Evolutionary conservation across 768 basidiomycete genomes (phyloP).

Genomic region (Tylopilus intermedius): DNA sequence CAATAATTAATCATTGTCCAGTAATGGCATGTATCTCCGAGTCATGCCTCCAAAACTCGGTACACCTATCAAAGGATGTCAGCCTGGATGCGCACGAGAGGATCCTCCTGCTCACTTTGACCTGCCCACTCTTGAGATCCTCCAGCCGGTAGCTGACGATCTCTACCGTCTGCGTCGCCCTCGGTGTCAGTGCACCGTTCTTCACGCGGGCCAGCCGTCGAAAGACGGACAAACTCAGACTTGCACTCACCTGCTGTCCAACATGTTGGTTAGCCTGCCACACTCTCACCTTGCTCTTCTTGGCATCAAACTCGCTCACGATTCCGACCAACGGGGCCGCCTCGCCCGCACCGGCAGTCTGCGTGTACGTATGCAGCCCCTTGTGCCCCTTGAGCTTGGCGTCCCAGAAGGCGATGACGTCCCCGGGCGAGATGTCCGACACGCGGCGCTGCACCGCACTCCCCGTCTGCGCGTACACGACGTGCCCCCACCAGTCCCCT

Average conservation of each 20-base stretch:
- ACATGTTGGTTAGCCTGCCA: slow-evolving; percentile 87
- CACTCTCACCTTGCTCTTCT: slow-evolving; percentile 81
- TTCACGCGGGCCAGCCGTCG: slow-evolving; percentile 25
- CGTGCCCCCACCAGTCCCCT: slow-evolving; percentile 54
- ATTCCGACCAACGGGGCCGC: slow-evolving; percentile 60
- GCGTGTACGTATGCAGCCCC: slow-evolving; percentile 69
- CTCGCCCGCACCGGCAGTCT: slow-evolving; percentile 31
- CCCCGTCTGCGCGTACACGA: slow-evolving; percentile 70
- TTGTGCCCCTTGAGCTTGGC: slow-evolving; percentile 79
- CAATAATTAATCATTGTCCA: neutral
- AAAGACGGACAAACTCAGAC: slow-evolving; percentile 27
- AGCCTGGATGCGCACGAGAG: neutral
- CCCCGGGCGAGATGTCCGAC: slow-evolving; percentile 84
- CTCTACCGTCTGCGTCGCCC: slow-evolving; percentile 55
- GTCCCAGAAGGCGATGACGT: slow-evolving; percentile 70
- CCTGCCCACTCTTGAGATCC: slow-evolving; percentile 78
- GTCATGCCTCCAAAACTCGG: slow-evolving; percentile 37
- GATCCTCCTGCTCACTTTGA: slow-evolving; percentile 50
- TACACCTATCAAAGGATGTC: slow-evolving; percentile 31
- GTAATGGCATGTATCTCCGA: slow-evolving; percentile 6
- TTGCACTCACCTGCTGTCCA: slow-evolving; percentile 62
- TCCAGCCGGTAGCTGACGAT: slow-evolving; percentile 82
- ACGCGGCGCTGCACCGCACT: slow-evolving; percentile 61
- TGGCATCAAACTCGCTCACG: slow-evolving; percentile 75
- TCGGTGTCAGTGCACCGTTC: slow-evolving; percentile 34